Percentiles rank a stretch among this genome's conserved stretches.
phyloP scores from a whole-genome alignment of 1,284 basidiomycete species.

The Hypsizygus ulmarius region DNA sequence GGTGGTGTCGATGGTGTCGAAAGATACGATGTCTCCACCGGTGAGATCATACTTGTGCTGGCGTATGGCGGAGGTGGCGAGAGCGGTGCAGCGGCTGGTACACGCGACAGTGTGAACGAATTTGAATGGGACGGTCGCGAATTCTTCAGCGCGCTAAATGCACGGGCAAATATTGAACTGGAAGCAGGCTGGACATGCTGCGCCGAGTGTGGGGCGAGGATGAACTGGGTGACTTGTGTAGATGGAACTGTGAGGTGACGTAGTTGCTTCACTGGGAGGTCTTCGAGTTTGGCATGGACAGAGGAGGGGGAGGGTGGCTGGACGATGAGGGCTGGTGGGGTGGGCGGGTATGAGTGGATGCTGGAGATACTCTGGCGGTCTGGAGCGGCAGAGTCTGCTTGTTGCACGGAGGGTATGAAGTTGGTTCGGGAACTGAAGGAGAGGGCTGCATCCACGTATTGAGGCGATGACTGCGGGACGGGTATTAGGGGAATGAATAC shows the following conservation, averaged over 20 bases:
- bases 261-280: constrained; percentile 19
- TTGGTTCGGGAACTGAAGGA: constrained; percentile 63
- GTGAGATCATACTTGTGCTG: constrained; percentile 15
- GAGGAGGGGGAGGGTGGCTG: constrained; percentile 45
- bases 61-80: constrained; percentile 35
- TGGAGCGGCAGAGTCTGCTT: constrained; percentile 19
- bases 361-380: constrained; percentile 36
- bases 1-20: constrained; percentile 14
- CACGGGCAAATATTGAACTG: constrained; percentile 53
- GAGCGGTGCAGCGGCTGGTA: constrained; percentile 27
- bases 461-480: constrained; percentile 50
- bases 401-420: constrained; percentile 12
- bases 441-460: constrained; percentile 60
- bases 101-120: constrained; percentile 60
- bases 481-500: constrained; percentile 64
- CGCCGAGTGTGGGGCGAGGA: constrained; percentile 54
- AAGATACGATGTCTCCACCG: constrained; percentile 6
- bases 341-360: constrained; percentile 68
- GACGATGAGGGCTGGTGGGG: constrained; percentile 44
- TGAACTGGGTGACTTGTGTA: constrained; percentile 54
- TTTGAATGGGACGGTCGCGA: constrained; percentile 57
- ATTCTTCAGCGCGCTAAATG: constrained; percentile 54
- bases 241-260: constrained; percentile 14
- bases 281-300: constrained; percentile 40
- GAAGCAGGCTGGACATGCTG: constrained; percentile 35